Evolutionary conservation across 164 flowering plant genomes (phyloP), one percentile per base, ranked within the genome.

Genomic region (Pachysandra terminalis): DNA sequence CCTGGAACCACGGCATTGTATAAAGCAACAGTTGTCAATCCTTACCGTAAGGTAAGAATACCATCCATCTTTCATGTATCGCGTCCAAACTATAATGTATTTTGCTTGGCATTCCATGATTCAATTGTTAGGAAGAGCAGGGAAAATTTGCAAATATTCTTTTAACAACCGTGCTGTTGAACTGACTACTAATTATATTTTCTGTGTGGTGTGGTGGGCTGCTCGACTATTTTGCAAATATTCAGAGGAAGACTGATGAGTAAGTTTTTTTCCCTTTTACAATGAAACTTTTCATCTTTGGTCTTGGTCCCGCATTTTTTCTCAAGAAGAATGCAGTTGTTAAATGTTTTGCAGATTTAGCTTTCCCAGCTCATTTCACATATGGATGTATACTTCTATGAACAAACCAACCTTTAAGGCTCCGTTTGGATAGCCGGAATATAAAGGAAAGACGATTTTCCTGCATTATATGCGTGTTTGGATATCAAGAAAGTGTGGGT

Each of bases 1-100:
- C 98, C 98, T 53, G 87, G 87, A 67, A 95, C 97, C 57, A 90
- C 96, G 59, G 94, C 98, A 48, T 80, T 95, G 22, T 95, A 92
- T 61, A 95, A 89, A 83, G 98, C 98, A 71, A 95, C 98, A 49
- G 97, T 95, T 3, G 95, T 87, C 65, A 84, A 84, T 73, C 58
- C 81, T 22, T 87, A 77, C 63, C 89, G 97, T 21, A 91, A 86
- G 96, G 98, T 95, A 75, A 57, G 52, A 19, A 14, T 71, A 51
- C 60, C 51, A 59, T 19, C 40, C 40, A 52, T 19, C 25, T 51
- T 6, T 60, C 37, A 55, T 21, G 23, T 37, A 53, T 41, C 8
- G 10, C 49, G 6, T 23, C 28, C 19, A 23, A 53, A 17, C 22
- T 16, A 19, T 53, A 25, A 51, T 55, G 28, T 61, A 19, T 24